These are phyloP conservation scores for Melastoma candidum DNA, from an alignment of 441 rosid genomes.

Conservation along the genomic window DNA sequence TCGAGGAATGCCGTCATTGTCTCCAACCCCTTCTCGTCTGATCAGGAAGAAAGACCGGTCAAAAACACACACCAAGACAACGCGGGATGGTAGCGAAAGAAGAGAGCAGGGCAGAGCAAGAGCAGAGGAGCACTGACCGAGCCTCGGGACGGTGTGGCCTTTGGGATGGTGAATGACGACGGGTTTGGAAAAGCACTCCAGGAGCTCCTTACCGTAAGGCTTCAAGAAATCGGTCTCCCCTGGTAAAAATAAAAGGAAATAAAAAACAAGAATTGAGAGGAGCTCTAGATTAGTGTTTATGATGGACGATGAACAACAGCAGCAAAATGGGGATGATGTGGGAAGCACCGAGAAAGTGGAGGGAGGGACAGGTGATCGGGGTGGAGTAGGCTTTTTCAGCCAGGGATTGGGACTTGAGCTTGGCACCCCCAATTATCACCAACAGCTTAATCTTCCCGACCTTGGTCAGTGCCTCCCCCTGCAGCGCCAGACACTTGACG, in stretches of 20 bases:
- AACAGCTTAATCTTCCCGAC: conserved; percentile 57
- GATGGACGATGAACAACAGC: not conserved
- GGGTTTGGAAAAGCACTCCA: conserved; percentile 40
- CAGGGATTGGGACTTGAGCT: conserved; percentile 35
- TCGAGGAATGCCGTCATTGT: conserved; percentile 35
- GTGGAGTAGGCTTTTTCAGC: conserved; percentile 51
- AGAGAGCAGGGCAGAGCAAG: no score
- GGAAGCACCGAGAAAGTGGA: conserved; percentile 62
- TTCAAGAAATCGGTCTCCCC: conserved; percentile 81
- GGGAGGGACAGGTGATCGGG: conserved; percentile 44
- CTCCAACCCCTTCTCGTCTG: conserved; percentile 55
- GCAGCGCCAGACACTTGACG: not conserved
- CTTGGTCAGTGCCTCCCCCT: conserved; percentile 69
- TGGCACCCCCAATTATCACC: conserved; percentile 75
- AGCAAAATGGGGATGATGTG: not conserved
- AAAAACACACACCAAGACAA: not conserved
- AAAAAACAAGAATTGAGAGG: not conserved
- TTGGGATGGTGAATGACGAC: conserved; percentile 66
- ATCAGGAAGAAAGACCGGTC: no score
- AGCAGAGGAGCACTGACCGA: conserved; percentile 26
- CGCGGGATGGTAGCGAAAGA: no score
- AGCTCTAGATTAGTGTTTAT: no score
- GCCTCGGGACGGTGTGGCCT: conserved; percentile 85
- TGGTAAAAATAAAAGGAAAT: conserved; percentile 12
- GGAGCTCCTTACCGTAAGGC: conserved; percentile 52